These are phyloP conservation scores for Trichoderma citrinoviride DNA, from an alignment of 2,329 filamentous ascomycete genomes.

Conservation along the genomic window DNA sequence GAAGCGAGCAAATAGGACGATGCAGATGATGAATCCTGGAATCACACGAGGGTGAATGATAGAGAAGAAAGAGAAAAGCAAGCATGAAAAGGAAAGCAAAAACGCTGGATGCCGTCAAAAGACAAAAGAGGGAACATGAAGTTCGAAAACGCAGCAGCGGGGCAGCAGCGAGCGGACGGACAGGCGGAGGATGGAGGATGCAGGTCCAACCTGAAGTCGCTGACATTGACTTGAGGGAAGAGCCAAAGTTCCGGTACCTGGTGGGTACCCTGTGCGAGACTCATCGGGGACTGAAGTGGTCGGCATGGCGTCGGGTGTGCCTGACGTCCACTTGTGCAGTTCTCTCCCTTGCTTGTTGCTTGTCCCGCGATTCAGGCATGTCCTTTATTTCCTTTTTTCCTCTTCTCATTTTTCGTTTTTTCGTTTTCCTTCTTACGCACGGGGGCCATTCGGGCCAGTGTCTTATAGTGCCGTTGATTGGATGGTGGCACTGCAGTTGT, in stretches of 20 bases:
- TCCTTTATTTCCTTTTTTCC: not conserved
- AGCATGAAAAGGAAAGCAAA: not conserved
- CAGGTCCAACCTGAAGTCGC: slow-evolving; percentile 5
- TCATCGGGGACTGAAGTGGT: not conserved
- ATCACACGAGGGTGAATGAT: too few relatives aligned
- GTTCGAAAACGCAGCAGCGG: not conserved
- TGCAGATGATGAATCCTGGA: too few relatives aligned
- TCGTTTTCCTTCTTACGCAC: slow-evolving; percentile 1
- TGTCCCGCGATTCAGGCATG: slow-evolving; percentile 16
- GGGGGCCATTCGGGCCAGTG: slow-evolving; percentile 10
- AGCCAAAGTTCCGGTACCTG: not conserved
- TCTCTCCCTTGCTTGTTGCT: slow-evolving; percentile 15
- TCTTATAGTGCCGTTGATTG: slow-evolving; percentile 12
- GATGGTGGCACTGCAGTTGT: not conserved
- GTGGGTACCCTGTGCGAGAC: not conserved
- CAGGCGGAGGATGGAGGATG: not conserved
- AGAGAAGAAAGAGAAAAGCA: not conserved
- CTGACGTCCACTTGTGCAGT: slow-evolving; percentile 1
- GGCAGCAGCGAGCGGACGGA: not conserved
- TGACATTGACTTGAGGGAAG: not conserved
- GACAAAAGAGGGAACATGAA: not conserved
- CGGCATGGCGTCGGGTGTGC: slow-evolving; percentile 20
- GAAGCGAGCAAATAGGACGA: not conserved
- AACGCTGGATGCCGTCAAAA: not conserved
- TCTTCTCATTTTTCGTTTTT: not conserved